Percentiles rank a stretch among this genome's conserved stretches.
These are phyloP conservation scores for Clonostachys chloroleuca DNA, from an alignment of 2,329 filamentous ascomycete genomes.

Conservation along the genomic window DNA sequence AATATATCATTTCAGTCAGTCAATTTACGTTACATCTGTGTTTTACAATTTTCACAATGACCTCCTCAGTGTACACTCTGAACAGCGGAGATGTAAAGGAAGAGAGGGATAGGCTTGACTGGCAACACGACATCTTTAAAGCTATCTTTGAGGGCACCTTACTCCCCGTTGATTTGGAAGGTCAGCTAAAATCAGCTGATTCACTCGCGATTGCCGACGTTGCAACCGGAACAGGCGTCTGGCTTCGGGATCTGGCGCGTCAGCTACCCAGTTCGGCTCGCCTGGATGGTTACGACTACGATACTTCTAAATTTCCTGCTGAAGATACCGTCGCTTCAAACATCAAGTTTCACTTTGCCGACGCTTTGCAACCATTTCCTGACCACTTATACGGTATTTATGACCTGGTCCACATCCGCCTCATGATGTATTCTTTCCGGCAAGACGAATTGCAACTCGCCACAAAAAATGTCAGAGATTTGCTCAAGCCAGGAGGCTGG, in stretches of 20 bases:
- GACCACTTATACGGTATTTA: neutral
- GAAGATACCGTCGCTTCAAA: conserved; percentile 4
- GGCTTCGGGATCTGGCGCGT: conserved; percentile 9
- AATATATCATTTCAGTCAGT: too few species aligned
- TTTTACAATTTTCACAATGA: neutral
- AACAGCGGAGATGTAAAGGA: neutral
- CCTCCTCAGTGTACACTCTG: neutral
- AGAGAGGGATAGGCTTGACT: neutral
- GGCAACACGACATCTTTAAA: neutral
- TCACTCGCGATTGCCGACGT: conserved; percentile 6
- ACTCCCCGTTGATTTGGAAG: neutral
- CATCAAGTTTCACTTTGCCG: neutral
- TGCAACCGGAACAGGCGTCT: conserved; percentile 11
- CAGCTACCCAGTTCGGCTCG: conserved; percentile 3
- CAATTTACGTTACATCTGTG: too few species aligned
- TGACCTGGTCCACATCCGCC: neutral
- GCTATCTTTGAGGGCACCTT: neutral
- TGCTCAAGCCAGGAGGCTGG: neutral
- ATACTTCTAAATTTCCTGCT: conserved; percentile 9
- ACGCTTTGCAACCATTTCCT: neutral
- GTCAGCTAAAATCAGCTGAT: neutral
- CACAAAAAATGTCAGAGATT: neutral
- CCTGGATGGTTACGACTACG: conserved; percentile 10
- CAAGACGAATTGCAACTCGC: neutral
- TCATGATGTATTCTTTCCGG: neutral